Base-by-base conservation (phyloP, 768 basidiomycete species). In the Mycena venus region DNA sequence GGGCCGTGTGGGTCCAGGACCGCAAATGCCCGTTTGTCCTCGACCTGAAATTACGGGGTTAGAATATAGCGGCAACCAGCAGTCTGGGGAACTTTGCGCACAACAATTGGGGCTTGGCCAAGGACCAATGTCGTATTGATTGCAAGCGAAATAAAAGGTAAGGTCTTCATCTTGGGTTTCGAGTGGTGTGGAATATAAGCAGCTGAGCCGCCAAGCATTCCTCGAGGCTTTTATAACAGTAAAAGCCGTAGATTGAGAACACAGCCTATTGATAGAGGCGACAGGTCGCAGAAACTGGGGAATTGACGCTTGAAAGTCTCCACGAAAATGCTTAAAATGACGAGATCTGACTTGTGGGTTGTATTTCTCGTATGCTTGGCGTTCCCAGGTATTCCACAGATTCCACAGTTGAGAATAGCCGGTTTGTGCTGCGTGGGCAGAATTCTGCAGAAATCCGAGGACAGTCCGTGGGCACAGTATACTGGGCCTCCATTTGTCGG, bases 1-100 rank as follows among this genome's bases (percentile, higher is more conserved):
- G 74, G 65, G 23, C 72, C 68, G 40, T 49, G 53, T 6, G 78
- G 69, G 21, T 75, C 74, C 12, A 79, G 61, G 42, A 79, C 76
- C 4, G 70, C 75, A 49, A 77, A 77, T 8, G 74, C 62, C 2
- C 63, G 61, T 36, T 69, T 74, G 68, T 78, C 58, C 27, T 76
- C 70, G 15, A 63, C 55, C 75, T 78, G 40, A 8, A 29, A 34
- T n/a, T 23, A 69, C 42, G 9, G 8, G 9, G 27, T 59, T 38
- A 58, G 62, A n/a, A 14, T 34, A 10, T n/a, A n/a, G n/a, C n/a
- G n/a, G n/a, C n/a, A 21, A 15, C 11, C 12, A 31, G 5, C 9
- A 36, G 25, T 19, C 10, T 10, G 1, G 40, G 36, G 38, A 59
- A 42, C 12, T 40, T 10, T 21, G 34, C 42, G 27, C 49, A 75